phyloP scores from a whole-genome alignment of 805 yeast genomes.

The Nakazawaea laoshanensis region DNA sequence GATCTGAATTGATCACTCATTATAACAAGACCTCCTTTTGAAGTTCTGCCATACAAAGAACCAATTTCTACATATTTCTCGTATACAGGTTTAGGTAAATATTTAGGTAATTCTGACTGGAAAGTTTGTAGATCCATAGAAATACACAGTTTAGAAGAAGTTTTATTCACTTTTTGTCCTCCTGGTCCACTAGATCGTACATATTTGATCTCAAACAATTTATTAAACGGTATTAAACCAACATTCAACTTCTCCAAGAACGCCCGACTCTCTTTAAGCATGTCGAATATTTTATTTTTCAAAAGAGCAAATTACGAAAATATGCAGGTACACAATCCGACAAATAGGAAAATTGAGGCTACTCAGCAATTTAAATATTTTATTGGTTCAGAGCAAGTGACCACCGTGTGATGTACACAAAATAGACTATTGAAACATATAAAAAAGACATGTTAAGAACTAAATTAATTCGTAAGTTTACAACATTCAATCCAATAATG shows the following conservation, averaged over 20 bases:
- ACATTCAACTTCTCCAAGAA: neutral
- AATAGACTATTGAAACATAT: too few relatives aligned
- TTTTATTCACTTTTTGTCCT: constrained; percentile 54
- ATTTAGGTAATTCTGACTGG: constrained; percentile 29
- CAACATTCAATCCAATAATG: constrained; percentile 7
- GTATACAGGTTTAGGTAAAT: constrained; percentile 32
- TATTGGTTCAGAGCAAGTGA: too few relatives aligned
- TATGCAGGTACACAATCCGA: too few relatives aligned
- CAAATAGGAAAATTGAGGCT: too few relatives aligned
- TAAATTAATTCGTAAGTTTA: too few relatives aligned
- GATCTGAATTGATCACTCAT: constrained; percentile 33
- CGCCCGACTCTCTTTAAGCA: neutral
- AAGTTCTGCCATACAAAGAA: constrained; percentile 27
- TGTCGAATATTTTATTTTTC: neutral
- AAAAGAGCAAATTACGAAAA: neutral
- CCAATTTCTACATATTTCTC: constrained; percentile 22
- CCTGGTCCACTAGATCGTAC: constrained; percentile 52
- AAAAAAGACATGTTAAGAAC: too few relatives aligned
- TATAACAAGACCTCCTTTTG: constrained; percentile 30
- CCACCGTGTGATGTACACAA: too few relatives aligned
- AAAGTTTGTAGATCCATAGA: constrained; percentile 23
- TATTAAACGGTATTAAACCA: neutral
- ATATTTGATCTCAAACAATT: constrained; percentile 22
- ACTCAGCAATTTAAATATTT: too few relatives aligned
- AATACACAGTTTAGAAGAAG: constrained; percentile 36